A percentile compares a stretch with the other conserved stretches of the same genome.
phyloP scores from a whole-genome alignment of 1,139 yeast species.

The Lodderomyces elongisporus region DNA sequence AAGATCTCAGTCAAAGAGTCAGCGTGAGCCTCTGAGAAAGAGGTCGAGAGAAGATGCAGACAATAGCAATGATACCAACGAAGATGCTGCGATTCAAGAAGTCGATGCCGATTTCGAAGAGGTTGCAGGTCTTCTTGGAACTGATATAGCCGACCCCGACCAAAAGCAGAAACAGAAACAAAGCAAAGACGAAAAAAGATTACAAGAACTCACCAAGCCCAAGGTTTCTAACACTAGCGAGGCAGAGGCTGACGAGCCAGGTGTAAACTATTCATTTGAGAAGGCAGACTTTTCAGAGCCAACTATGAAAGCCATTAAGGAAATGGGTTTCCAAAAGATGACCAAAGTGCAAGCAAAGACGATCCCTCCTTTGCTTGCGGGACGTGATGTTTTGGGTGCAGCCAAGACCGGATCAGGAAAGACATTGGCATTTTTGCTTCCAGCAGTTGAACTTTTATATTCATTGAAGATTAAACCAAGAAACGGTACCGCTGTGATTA shows the following conservation, averaged over 20 bases:
- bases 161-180: slow-evolving; percentile 17
- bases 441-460: slow-evolving; percentile 88
- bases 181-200: slow-evolving; percentile 15
- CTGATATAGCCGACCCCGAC: slow-evolving; percentile 39
- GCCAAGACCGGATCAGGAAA: slow-evolving; percentile 99
- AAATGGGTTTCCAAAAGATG: slow-evolving; percentile 88
- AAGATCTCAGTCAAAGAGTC: too few relatives aligned
- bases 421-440: slow-evolving; percentile 89
- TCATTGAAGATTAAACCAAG: slow-evolving; percentile 57
- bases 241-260: slow-evolving; percentile 18
- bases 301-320: slow-evolving; percentile 70
- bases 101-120: slow-evolving; percentile 52
- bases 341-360: slow-evolving; percentile 92
- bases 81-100: slow-evolving; percentile 43
- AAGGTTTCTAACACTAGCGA: slow-evolving; percentile 19
- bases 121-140: slow-evolving; percentile 49
- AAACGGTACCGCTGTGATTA: slow-evolving; percentile 84
- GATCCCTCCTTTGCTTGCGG: slow-evolving; percentile 91
- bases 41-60: slow-evolving; percentile 9
- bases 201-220: slow-evolving; percentile 18
- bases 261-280: slow-evolving; percentile 31
- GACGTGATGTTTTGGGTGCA: slow-evolving; percentile 93
- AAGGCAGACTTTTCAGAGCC: slow-evolving; percentile 65
- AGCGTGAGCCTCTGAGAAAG: too few relatives aligned
- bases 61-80: slow-evolving; percentile 26